Evolutionary conservation across 148 eudicot genomes (phyloP), one percentile per base, ranked within the genome.

Genomic region (Spergularia marina): DNA sequence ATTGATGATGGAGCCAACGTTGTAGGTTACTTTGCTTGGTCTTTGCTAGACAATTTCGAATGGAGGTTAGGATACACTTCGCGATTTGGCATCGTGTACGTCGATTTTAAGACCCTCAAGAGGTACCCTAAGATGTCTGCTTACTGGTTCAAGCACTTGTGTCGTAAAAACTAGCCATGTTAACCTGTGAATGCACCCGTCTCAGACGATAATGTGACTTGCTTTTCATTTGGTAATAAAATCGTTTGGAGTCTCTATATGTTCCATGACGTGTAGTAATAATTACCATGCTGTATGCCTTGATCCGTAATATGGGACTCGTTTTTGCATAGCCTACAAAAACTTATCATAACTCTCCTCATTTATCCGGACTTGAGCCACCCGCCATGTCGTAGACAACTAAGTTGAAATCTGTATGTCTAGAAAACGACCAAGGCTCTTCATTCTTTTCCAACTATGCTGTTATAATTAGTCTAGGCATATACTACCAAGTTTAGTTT

Each of bases 51-150:
- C 81, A 94, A 94, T 78, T 94, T 94, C 18, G 96, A 94, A 73
- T 94, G 98, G 98, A 85, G 89, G 79, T 58, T 85, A 40, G 98
- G 98, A 4, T 94, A 94, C 74, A 91, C 97, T 13, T 91, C 98
- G 13, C 83, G 98, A 53, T 94, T 94, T 47, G 98, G 98, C 59
- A 89, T 94, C 6, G 97, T 91, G 1, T 94, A 89, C 75, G 97
- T 94, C 1, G 96, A 94, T 86, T 94, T 73, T 84, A 87, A 83
- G 25, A 81, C 86, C 61, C 96, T 91, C 44, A 90, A 86, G 81
- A 87, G 98, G 74, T 84, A 86, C 68, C 98, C 98, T 0, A 94
- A 94, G 83, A 83, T 75, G 93, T 94, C 98, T 1, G 97, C 97
- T 21, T 78, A 87, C 52, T 94, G 98, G 97, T 94, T 91, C 86